Base-by-base conservation (phyloP, 1,139 yeast species). In the Debaryomyces singareniensis region DNA sequence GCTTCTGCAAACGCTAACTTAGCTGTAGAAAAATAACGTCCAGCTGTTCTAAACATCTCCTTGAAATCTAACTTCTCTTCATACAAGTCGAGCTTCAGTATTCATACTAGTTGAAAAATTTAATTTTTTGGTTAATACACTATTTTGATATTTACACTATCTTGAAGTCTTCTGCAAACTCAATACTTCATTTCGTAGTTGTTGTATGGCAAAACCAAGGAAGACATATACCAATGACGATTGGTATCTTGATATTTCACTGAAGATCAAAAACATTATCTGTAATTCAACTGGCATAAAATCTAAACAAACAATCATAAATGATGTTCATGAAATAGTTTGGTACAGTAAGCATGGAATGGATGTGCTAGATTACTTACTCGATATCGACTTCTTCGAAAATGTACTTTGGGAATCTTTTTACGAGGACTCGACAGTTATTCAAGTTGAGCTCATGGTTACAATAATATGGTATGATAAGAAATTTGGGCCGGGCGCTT, bases 391-490 rank as follows among this genome's bases (percentile, higher is more conserved):
- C 16, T 57, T 48, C 38, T 55, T 57, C 30, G 36, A 44, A 14
- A 34, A 44, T 15, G 51, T 58, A 24, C 49, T 68, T 9, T 71
- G 75, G 76, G 53, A 51, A 4, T 40, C 46, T 27, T 67, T 68
- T 35, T 56, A 56, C 28, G 51, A 46, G 11, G 69, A 68, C 31
- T 50, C 57, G 5, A 51, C 68, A 2, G 45, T 53, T 23, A 56
- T 49, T 15, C 75, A 71, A 38, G 49, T 68, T 4, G 57, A 60
- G 29, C 46, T 63, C 29, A 45, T 68, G 10, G 51, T 58, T 7
- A 35, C 43, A 13, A 28, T 45, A 11, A 34, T 32, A 3, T 32
- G 38, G 9, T 40, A 31, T 18, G 42, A 42, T 13, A 11, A 26
- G 10, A 33, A 30, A 7, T 10, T 24, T 5, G 31, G 32, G 16